Evolutionary conservation across 805 yeast species (phyloP), one percentile per base, ranked within the genome.

Genomic region (Lipomyces spencermartinsiae): DNA sequence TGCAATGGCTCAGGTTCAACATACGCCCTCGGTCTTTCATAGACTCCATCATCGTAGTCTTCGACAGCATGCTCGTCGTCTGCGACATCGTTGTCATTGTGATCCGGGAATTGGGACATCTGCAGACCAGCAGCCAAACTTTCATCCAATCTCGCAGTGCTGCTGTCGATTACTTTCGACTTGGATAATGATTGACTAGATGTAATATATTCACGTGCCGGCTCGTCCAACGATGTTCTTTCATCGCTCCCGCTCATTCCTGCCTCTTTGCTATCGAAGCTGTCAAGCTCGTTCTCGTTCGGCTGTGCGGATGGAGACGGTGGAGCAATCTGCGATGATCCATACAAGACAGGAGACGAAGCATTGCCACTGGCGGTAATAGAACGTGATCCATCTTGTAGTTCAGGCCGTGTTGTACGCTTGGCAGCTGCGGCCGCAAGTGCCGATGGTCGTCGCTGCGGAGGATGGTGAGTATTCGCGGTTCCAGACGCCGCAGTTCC

Each of bases 401-500:
- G 61, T 19, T 58, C 66, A 8, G 63, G 63, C 16, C 64, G 35
- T 5, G 35, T 59, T 16, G 64, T 39, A 14, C 66, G 66, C 64
- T 63, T 62, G 0, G 68, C 68, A 6, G 70, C 67, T 7, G 68
- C 68, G 2, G 63, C 70, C 6, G 70, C 68, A 34, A 67, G 58
- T 22, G 70, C 70, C 3, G 70, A 67, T 19, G 65, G 39, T 19
- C 65, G 46, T 22, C 68, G 54, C 37, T 46, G 43, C 22, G 14
- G 62, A 25, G 35, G 55, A 16, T 19, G 46, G 4, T 29, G 56
- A 25, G 31, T 22, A 16, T 31, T 29, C 25, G 19, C 46, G 14
- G 16, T n/a, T 31, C 19, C 61, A 5, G 35, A 16, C 9, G 56
- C n/a, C 16, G 56, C 34, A 29, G 51, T 35, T n/a, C 12, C 33